A percentile compares a stretch with the other conserved stretches of the same genome.
Conservation (phyloP, 768 basidiomycete species). For the Xerocomus spinulosus region DNA sequence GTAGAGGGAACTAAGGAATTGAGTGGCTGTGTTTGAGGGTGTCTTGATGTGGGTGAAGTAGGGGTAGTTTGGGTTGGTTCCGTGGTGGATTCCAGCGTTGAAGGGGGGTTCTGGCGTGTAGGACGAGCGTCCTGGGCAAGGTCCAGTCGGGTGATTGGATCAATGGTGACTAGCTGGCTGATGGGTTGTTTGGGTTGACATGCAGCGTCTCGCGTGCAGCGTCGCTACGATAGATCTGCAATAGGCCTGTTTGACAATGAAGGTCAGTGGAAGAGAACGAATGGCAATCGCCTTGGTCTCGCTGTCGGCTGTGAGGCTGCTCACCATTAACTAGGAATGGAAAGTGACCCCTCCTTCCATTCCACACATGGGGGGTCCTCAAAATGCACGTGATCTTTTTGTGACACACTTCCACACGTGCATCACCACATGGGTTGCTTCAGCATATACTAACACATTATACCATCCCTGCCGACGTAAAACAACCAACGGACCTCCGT, state of each 20-base stretch:
- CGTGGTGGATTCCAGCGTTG: conserved; percentile 46
- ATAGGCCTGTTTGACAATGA: conserved; percentile 15
- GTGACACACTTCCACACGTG: conserved; percentile 15
- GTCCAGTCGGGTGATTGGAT: conserved; percentile 56
- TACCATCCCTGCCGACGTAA: conserved; percentile 13
- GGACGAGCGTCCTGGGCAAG: conserved; percentile 51
- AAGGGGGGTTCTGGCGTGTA: conserved; percentile 37
- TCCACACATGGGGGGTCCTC: conserved; percentile 11
- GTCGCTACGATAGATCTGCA: conserved; percentile 23
- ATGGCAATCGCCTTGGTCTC: conserved; percentile 20
- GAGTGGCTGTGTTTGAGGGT: conserved; percentile 22
- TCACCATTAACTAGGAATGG: conserved; percentile 18
- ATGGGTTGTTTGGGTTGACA: conserved; percentile 21
- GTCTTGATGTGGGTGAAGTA: conserved; percentile 28
- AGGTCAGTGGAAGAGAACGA: conserved; percentile 18
- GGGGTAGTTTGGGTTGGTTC: conserved; percentile 24
- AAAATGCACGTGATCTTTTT: neutral
- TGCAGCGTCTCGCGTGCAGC: conserved; percentile 17
- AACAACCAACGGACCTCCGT: conserved; percentile 9
- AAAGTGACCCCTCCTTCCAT: conserved; percentile 27
- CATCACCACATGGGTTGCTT: conserved; percentile 7
- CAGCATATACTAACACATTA: conserved; percentile 10
- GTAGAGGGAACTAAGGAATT: conserved; percentile 59
- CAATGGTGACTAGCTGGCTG: conserved; percentile 50
- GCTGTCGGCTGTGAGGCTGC: conserved; percentile 24